Percentiles rank a stretch among this genome's conserved stretches.
Evolutionary conservation across 2,329 filamentous ascomycete genomes (phyloP).

Genomic region (Botrytis deweyae): DNA sequence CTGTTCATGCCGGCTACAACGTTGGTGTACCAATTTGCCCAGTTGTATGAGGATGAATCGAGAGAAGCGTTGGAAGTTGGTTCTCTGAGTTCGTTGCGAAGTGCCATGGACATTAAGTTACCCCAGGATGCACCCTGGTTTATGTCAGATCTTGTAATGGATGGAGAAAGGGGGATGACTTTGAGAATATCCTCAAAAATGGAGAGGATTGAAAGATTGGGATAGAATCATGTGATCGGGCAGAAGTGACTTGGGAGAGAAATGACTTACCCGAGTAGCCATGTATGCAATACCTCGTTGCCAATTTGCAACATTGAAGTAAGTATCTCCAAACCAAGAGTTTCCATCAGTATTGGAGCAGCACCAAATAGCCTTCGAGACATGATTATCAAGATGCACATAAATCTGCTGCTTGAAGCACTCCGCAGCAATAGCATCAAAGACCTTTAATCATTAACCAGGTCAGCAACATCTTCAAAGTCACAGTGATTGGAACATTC

Average conservation of each 20-base stretch:
- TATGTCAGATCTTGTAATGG: background rate
- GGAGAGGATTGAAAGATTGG: too few species aligned
- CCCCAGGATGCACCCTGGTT: slow-evolving; percentile 24
- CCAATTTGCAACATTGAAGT: slow-evolving; percentile 61
- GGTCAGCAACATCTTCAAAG: background rate
- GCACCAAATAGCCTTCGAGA: slow-evolving; percentile 59
- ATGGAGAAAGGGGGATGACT: too few species aligned
- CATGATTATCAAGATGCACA: slow-evolving; percentile 61
- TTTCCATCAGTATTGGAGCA: slow-evolving; percentile 56
- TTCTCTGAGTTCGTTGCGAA: slow-evolving; percentile 45
- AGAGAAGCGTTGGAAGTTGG: slow-evolving; percentile 27
- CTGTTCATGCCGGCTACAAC: slow-evolving; percentile 44
- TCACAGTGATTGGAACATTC: background rate
- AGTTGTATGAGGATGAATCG: slow-evolving; percentile 42
- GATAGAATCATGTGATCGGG: too few species aligned
- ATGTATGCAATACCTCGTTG: slow-evolving; percentile 59
- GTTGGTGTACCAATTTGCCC: slow-evolving; percentile 47
- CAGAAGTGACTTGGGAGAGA: background rate
- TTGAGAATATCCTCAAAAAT: too few species aligned
- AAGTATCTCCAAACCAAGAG: slow-evolving; percentile 59
- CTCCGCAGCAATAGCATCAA: slow-evolving; percentile 61
- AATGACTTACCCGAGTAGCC: slow-evolving; percentile 52
- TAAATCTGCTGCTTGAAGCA: slow-evolving; percentile 55
- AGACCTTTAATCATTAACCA: slow-evolving; percentile 44
- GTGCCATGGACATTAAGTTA: slow-evolving; percentile 29